phyloP scores from a whole-genome alignment of 306 rosid genomes.

The Sophora flavescens region DNA sequence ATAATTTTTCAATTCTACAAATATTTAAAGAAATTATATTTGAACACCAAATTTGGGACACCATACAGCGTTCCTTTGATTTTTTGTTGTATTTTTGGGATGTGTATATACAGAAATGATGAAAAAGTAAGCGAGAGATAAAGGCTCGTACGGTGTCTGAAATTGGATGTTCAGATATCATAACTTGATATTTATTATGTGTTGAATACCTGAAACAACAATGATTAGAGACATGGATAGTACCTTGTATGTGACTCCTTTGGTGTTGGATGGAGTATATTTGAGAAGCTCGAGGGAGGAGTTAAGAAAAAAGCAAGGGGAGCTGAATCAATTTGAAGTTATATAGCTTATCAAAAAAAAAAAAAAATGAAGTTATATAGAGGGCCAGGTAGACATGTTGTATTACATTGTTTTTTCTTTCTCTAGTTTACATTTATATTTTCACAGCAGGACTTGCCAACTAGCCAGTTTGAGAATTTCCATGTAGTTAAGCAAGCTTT shows the following conservation, averaged over 20 bases:
- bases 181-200: not conserved
- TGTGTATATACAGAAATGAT: too few species aligned
- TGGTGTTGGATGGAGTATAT: slow-evolving; percentile 36
- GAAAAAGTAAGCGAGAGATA: too few species aligned
- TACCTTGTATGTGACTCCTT: slow-evolving; percentile 44
- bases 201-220: slow-evolving; percentile 6
- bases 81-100: too few species aligned
- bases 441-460: slow-evolving; percentile 53
- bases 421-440: slow-evolving; percentile 5
- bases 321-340: slow-evolving; percentile 42
- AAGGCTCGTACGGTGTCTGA: too few species aligned
- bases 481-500: slow-evolving; percentile 56
- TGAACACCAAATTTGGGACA: too few species aligned
- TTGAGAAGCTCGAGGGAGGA: slow-evolving; percentile 35
- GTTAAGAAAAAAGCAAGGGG: slow-evolving; percentile 25
- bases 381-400: slow-evolving; percentile 12
- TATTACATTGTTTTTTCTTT: slow-evolving; percentile 23
- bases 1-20: too few species aligned
- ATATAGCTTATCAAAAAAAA: too few species aligned
- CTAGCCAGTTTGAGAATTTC: slow-evolving; percentile 55
- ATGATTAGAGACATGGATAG: slow-evolving; percentile 10
- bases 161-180: too few species aligned
- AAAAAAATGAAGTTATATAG: slow-evolving; percentile 45
- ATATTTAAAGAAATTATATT: too few species aligned
- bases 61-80: too few species aligned